A percentile compares a stretch with the other conserved stretches of the same genome.
phyloP scores from a whole-genome alignment of 2,329 filamentous ascomycete genomes.

The Venturia effusa region DNA sequence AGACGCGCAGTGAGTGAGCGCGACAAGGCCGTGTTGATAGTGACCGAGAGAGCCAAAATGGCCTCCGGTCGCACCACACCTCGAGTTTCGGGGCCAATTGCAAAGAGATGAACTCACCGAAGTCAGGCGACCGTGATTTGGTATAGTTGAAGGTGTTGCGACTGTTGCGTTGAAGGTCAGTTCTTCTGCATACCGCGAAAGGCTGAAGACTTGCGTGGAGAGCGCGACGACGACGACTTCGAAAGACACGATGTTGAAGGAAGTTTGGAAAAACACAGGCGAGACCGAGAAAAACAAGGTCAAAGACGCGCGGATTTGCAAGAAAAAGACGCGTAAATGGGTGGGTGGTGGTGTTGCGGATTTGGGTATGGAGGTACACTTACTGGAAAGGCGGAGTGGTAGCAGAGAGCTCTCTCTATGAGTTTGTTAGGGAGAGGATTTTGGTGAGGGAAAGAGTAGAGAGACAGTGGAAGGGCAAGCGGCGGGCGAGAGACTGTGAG shows the following conservation, averaged over 20 bases:
- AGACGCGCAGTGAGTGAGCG: not conserved
- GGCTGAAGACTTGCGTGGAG: not conserved
- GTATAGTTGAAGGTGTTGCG: conserved; percentile 3
- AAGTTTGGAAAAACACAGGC: conserved; percentile 21
- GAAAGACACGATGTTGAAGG: conserved; percentile 12
- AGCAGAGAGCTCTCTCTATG: not conserved
- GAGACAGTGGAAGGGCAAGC: not conserved
- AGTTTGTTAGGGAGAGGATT: conserved; percentile 1
- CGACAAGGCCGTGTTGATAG: conserved; percentile 3
- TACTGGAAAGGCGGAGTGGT: not conserved
- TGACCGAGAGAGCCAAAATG: not conserved
- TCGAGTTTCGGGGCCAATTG: not conserved
- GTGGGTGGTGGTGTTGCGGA: conserved; percentile 8
- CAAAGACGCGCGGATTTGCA: conserved; percentile 15
- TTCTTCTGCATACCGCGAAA: not conserved
- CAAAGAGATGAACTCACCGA: conserved; percentile 4
- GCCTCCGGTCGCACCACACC: not conserved
- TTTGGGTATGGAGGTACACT: not conserved
- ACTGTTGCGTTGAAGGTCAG: conserved; percentile 10
- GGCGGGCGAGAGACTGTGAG: not conserved
- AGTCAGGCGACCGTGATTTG: conserved; percentile 5
- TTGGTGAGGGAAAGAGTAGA: conserved; percentile 5
- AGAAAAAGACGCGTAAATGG: conserved; percentile 13
- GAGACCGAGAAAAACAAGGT: conserved; percentile 13
- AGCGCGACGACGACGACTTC: conserved; percentile 7